phyloP scores from a whole-genome alignment of 495 filamentous ascomycete species.

The Lasiosphaeria miniovina region DNA sequence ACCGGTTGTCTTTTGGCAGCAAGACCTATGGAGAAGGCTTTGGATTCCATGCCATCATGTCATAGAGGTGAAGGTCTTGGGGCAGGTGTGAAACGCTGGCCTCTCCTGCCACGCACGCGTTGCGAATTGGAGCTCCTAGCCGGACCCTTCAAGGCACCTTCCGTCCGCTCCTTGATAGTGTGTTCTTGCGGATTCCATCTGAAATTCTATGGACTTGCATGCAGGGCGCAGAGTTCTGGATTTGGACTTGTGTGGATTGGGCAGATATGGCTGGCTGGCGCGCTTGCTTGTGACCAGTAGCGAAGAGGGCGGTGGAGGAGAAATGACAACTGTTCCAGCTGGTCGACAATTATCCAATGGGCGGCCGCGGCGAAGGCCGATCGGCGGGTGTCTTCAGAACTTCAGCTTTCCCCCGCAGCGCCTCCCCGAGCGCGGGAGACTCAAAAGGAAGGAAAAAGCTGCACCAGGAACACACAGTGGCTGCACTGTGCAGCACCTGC shows the following conservation, averaged over 20 bases:
- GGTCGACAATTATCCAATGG: neutral
- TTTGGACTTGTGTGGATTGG: no score
- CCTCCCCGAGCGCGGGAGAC: neutral
- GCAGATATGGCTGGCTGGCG: no score
- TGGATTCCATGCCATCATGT: neutral
- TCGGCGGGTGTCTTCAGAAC: neutral
- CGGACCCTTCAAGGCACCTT: no score
- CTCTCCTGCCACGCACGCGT: no score
- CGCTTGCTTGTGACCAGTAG: no score
- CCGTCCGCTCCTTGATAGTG: no score
- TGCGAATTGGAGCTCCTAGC: no score
- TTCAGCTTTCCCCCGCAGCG: neutral
- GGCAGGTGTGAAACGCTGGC: conserved; percentile 4
- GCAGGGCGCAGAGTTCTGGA: no score
- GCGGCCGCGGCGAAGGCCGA: neutral
- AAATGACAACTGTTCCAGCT: neutral
- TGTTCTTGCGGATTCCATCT: no score
- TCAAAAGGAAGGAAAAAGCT: neutral
- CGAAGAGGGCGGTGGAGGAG: neutral
- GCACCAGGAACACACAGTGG: neutral
- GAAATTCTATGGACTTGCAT: no score
- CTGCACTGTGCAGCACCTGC: no score
- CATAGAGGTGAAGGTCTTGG: neutral
- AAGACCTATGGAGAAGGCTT: neutral
- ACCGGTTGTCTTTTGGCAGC: neutral